A percentile compares a stretch with the other conserved stretches of the same genome.
These are phyloP conservation scores for Aspergillus pseudoterreus DNA, from an alignment of 2,329 filamentous ascomycete genomes.

Conservation along the genomic window DNA sequence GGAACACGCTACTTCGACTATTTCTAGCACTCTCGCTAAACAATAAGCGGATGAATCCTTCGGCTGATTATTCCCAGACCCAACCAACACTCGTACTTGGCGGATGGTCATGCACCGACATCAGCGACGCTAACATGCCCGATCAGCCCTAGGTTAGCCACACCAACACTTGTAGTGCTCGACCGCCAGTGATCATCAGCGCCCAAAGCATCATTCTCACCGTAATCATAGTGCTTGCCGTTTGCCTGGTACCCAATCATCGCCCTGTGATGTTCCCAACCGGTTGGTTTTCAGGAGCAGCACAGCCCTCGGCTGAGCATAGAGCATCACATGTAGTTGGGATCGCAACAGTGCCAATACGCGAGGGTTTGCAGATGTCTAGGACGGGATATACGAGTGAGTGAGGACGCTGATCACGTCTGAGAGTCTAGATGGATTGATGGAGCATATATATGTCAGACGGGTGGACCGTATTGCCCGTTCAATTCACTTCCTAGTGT, in stretches of 20 bases:
- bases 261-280: not conserved
- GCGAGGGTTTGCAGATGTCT: no score
- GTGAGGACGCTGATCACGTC: no score
- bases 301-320: not conserved
- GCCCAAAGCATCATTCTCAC: not conserved
- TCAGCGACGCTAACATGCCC: not conserved
- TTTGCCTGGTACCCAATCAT: not conserved
- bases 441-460: no score
- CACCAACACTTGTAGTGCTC: conserved; percentile 3
- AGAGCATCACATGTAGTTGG: not conserved
- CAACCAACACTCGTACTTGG: no score
- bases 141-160: not conserved
- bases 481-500: no score
- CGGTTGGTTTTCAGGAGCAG: conserved; percentile 1
- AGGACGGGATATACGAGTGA: no score
- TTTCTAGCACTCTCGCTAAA: no score
- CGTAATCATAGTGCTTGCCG: conserved; percentile 2
- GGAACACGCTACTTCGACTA: no score
- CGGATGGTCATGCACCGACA: not conserved
- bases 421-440: no score
- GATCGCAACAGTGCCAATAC: not conserved
- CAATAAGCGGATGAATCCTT: no score
- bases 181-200: not conserved
- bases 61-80: no score
- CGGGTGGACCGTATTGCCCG: no score